These are phyloP conservation scores for Coniochaeta sp. DNA, from an alignment of 2,329 filamentous ascomycete genomes.

Conservation along the genomic window DNA sequence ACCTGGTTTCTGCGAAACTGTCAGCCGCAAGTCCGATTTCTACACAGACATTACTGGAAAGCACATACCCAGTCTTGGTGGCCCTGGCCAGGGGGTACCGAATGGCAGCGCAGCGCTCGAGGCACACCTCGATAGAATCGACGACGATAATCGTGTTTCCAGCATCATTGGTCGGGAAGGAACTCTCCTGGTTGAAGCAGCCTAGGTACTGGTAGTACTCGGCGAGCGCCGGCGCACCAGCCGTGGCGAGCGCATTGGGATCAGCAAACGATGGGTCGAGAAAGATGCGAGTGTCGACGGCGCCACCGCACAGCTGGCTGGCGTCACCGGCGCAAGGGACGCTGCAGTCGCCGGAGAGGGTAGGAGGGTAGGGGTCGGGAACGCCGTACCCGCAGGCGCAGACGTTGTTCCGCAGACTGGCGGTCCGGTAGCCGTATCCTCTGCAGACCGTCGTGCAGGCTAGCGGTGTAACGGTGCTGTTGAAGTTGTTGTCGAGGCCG, in stretches of 20 bases:
- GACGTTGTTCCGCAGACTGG: constrained; percentile 12
- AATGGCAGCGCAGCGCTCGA: constrained; percentile 9
- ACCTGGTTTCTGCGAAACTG: not conserved
- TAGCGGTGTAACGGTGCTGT: constrained; percentile 18
- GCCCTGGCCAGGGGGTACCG: constrained; percentile 11
- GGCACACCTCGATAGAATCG: constrained; percentile 7
- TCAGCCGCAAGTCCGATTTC: no score
- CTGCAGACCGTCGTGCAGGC: constrained; percentile 18
- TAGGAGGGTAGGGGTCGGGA: constrained; percentile 1
- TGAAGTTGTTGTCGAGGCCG: constrained; percentile 13
- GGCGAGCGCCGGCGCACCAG: constrained; percentile 2
- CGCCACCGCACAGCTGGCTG: constrained; percentile 19
- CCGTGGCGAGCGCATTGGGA: not conserved
- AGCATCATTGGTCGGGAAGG: constrained; percentile 9
- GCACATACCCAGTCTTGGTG: not conserved
- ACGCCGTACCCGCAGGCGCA: constrained; percentile 19
- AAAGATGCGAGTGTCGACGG: constrained; percentile 14
- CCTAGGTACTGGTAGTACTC: constrained; percentile 16
- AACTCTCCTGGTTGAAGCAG: constrained; percentile 15
- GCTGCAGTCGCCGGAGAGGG: constrained; percentile 3
- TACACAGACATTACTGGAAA: no score
- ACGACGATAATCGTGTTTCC: constrained; percentile 3
- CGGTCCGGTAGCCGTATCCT: constrained; percentile 18
- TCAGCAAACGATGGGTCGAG: constrained; percentile 19
- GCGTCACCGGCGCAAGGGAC: constrained; percentile 17